Percentiles rank a stretch among this genome's conserved stretches.
Evolutionary conservation across 805 yeast genomes (phyloP).

Genomic region (Starmerella vaccinii): DNA sequence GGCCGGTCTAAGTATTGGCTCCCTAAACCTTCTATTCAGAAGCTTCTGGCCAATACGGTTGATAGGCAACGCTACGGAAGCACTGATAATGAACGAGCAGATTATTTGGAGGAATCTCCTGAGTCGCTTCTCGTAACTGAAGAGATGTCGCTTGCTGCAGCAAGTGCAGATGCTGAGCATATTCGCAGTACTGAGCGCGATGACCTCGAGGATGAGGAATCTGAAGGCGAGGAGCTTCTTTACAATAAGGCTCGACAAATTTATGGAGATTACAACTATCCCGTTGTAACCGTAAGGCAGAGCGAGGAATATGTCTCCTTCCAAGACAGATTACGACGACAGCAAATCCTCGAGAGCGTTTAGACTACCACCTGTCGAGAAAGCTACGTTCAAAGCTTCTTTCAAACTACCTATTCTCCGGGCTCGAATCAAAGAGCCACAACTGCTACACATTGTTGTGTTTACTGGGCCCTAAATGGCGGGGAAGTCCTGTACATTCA

Average conservation of each 20-base stretch:
- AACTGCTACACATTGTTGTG: no score
- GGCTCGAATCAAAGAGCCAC: no score
- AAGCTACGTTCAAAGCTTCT: no score
- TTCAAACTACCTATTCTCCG: no score
- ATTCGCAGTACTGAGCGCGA: no score
- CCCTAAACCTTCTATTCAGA: conserved; percentile 24
- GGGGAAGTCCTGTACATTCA: no score
- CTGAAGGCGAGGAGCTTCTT: conserved; percentile 30
- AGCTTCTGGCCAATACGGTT: conserved; percentile 1
- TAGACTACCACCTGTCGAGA: neutral
- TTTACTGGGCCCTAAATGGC: no score
- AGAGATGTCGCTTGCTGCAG: neutral
- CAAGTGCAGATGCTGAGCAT: no score
- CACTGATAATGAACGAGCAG: neutral
- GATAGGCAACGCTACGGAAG: conserved; percentile 4
- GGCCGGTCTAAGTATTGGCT: conserved; percentile 84
- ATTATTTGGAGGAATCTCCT: neutral
- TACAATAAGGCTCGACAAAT: conserved; percentile 30
- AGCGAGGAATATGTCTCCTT: conserved; percentile 23
- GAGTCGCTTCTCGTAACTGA: neutral
- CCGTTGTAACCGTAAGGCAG: conserved; percentile 33
- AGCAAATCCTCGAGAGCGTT: conserved; percentile 10
- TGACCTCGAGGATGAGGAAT: conserved; percentile 14
- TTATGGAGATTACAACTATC: conserved; percentile 37
- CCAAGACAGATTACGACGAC: conserved; percentile 19